Conservation (phyloP, 2,329 filamentous ascomycete species). For the Beauveria bassiana region DNA sequence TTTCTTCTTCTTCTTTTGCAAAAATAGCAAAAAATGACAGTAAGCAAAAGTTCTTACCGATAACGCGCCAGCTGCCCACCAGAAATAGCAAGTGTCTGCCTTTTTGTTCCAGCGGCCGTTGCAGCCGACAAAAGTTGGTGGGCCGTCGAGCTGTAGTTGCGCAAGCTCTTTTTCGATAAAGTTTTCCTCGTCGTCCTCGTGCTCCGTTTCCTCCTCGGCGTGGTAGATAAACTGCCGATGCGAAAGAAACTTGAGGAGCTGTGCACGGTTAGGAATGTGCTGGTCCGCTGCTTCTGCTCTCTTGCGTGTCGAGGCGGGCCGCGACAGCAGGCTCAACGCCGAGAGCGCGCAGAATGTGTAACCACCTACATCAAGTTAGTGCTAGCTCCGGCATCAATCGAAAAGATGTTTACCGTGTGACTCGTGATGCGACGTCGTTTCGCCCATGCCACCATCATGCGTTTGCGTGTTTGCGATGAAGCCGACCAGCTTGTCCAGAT, state of each 20-base stretch:
- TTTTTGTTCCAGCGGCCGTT: constrained; percentile 88
- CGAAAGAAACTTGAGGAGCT: constrained; percentile 48
- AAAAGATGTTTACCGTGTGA: constrained; percentile 56
- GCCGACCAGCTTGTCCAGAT: constrained; percentile 59
- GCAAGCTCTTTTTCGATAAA: constrained; percentile 28
- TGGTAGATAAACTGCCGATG: constrained; percentile 57
- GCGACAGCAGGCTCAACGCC: constrained; percentile 67
- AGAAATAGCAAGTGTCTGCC: constrained; percentile 91
- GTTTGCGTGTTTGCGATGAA: constrained; percentile 69
- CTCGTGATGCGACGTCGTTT: constrained; percentile 64
- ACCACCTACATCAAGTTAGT: constrained; percentile 50
- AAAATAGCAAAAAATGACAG: too few relatives aligned
- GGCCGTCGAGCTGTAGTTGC: constrained; percentile 24
- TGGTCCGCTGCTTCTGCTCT: constrained; percentile 17
- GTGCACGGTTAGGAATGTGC: constrained; percentile 26
- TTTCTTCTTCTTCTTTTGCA: too few relatives aligned
- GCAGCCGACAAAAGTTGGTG: constrained; percentile 57
- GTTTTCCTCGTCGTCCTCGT: constrained; percentile 36
- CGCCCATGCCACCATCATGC: constrained; percentile 79
- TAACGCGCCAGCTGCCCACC: constrained; percentile 73
- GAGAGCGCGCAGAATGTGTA: constrained; percentile 85
- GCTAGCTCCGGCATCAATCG: neutral
- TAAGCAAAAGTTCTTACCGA: constrained; percentile 23
- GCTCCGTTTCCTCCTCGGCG: constrained; percentile 34
- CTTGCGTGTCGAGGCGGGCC: constrained; percentile 31